Evolutionary conservation across 306 rosid species (phyloP).

Genomic region (Pyrus bretschneideri): DNA sequence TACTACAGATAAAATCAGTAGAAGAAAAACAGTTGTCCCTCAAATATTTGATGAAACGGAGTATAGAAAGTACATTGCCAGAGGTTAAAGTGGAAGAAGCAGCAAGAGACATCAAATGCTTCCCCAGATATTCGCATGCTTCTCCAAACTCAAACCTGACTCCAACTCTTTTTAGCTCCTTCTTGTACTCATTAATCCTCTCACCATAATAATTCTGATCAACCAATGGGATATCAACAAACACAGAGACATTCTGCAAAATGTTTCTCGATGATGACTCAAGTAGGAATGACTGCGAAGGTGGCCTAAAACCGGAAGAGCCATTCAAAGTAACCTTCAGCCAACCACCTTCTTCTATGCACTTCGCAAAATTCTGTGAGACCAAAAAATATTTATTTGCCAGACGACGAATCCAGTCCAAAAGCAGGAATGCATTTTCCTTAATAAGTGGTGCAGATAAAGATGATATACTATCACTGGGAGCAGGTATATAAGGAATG

Average conservation of each 20-base stretch:
- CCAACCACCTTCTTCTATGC: conserved; percentile 61
- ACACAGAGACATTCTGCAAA: conserved; percentile 44
- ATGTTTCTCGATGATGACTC: conserved; percentile 38
- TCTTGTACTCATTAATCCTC: conserved; percentile 31
- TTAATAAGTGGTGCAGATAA: conserved; percentile 43
- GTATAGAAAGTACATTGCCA: conserved; percentile 38
- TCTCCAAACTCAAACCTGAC: conserved; percentile 58
- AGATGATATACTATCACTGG: conserved; percentile 39
- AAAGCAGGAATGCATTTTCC: conserved; percentile 50
- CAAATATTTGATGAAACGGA: conserved; percentile 46
- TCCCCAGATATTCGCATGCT: conserved; percentile 59
- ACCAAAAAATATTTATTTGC: background rate
- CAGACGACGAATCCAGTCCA: conserved; percentile 53
- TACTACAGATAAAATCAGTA: conserved; percentile 29
- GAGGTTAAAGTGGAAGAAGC: conserved; percentile 25
- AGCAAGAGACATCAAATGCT: conserved; percentile 55
- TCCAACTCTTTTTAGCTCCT: conserved; percentile 57
- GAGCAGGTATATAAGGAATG: conserved; percentile 56
- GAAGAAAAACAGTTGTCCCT: conserved; percentile 18
- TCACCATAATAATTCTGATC: conserved; percentile 49
- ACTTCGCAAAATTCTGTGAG: conserved; percentile 36
- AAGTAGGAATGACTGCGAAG: conserved; percentile 51
- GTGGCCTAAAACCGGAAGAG: conserved; percentile 34
- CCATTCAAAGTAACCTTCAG: conserved; percentile 44
- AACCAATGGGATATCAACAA: conserved; percentile 65